A percentile compares a stretch with the other conserved stretches of the same genome.
phyloP scores from a whole-genome alignment of 768 basidiomycete species.

The Filobasidium wieringae region DNA sequence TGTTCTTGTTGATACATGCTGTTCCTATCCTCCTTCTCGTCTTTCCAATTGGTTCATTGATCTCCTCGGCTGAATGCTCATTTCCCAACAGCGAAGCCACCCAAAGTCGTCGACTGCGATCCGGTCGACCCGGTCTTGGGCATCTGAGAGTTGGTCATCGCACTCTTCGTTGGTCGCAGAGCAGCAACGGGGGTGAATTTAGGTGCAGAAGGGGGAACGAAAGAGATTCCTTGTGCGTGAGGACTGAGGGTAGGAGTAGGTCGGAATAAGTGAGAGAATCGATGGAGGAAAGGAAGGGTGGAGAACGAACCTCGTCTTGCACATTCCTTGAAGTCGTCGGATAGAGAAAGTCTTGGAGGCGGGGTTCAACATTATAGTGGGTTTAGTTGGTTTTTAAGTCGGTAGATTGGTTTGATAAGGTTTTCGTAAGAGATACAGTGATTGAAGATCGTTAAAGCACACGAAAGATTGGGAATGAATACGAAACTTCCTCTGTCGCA shows the following conservation, averaged over 20 bases:
- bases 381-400: not conserved
- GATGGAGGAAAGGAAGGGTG: not conserved
- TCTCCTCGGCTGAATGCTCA: too few species aligned
- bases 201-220: constrained; percentile 10
- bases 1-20: too few species aligned
- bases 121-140: too few species aligned
- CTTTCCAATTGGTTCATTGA: too few species aligned
- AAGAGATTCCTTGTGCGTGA: constrained; percentile 13
- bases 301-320: constrained; percentile 10
- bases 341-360: constrained; percentile 15
- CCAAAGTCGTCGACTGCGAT: too few species aligned
- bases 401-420: not conserved
- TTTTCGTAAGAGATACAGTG: not conserved
- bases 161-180: constrained; percentile 4
- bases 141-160: not conserved
- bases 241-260: not conserved
- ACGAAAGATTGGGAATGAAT: too few species aligned
- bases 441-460: too few species aligned
- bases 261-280: not conserved
- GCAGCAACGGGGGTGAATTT: constrained; percentile 7
- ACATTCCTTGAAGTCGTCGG: constrained; percentile 12
- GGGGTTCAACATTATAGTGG: constrained; percentile 13
- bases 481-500: too few species aligned
- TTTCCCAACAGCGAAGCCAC: too few species aligned
- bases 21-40: too few species aligned